Evolutionary conservation across 371 early-diverging fungal species (phyloP), one percentile per base, ranked within the genome.

Genomic region (Polyrhizophydium stewartii): DNA sequence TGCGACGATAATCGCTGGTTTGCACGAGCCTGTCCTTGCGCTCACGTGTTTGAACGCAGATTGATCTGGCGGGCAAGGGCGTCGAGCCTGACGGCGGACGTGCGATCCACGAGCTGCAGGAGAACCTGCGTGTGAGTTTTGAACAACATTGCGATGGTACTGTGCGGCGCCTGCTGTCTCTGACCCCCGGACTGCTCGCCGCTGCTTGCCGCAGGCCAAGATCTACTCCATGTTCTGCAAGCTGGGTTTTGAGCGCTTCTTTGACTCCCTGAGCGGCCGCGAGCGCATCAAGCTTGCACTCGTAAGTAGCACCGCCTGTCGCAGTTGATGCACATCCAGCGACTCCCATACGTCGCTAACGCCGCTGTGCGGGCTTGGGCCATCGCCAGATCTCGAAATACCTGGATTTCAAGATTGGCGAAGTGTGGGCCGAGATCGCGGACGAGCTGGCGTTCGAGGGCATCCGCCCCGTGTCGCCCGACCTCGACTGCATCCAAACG

Each of bases 401-500:
- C 47, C 64, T 77, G 16, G 78, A 77, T 68, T 77, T 80, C 66
- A 80, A 77, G 49, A 71, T 75, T 27, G 77, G 75, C 7, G 67
- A 68, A n/a, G 67, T 73, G 7, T 71, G 67, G 66, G 25, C 17
- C 24, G 69, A 69, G 51, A 71, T 71, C 32, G 45, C 50, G 10
- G 50, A 7, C 30, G 50, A 49, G 21, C 30, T 49, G 50, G 30
- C 6, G 12, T 49, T 7, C 9, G 50, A 49, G 19, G 50, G 50
- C 24, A 49, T 21, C 6, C 21, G 21, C 24, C 50, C 50, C 9
- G 50, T 49, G 24, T 49, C 50, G 12, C 50, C 50, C 6, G 50
- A 49, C 30, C 7, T 25, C 9, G 7, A 7, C 50, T 49, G 50
- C 19, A 21, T 49, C 21, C 24, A 21, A 6, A 21, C 50, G 19